A percentile compares a stretch with the other conserved stretches of the same genome.
Evolutionary conservation across 2,329 filamentous ascomycete genomes (phyloP).

Genomic region (Pseudopyricularia cyperi): DNA sequence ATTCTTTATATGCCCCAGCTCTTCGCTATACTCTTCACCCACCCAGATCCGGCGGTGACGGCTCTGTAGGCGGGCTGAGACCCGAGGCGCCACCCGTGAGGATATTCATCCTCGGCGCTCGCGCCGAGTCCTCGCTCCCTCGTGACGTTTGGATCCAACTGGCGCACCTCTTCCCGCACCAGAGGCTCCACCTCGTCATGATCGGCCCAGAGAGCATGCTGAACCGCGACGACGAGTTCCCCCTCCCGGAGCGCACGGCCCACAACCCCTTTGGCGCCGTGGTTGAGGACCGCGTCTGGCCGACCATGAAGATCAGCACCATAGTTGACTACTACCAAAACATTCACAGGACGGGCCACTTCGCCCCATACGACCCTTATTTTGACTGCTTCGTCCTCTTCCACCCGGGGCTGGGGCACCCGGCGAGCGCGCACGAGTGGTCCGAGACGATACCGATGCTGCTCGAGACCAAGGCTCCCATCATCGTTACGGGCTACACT

Average conservation of each 20-base stretch:
- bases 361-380: conserved; percentile 92
- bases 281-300: conserved; percentile 78
- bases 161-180: conserved; percentile 84
- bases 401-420: conserved; percentile 91
- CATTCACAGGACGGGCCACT: conserved; percentile 79
- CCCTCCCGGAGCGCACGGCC: conserved; percentile 72
- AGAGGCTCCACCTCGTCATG: conserved; percentile 83
- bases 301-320: conserved; percentile 90
- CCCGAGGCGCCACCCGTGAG: conserved; percentile 79
- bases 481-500: conserved; percentile 92
- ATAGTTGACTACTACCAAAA: conserved; percentile 98
- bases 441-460: conserved; percentile 77
- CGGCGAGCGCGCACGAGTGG: conserved; percentile 90
- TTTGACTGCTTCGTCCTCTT: conserved; percentile 97
- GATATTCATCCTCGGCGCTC: conserved; percentile 84
- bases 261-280: conserved; percentile 88
- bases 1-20: conserved; percentile 34
- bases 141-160: conserved; percentile 90
- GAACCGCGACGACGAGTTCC: conserved; percentile 86
- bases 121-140: conserved; percentile 93
- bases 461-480: conserved; percentile 88
- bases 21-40: conserved; percentile 90
- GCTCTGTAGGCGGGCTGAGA: conserved; percentile 64
- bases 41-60: conserved; percentile 62
- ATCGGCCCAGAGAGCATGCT: conserved; percentile 94